These are phyloP conservation scores for Plectosphaerella sp. DNA, from an alignment of 2,329 filamentous ascomycete genomes.

Conservation along the genomic window DNA sequence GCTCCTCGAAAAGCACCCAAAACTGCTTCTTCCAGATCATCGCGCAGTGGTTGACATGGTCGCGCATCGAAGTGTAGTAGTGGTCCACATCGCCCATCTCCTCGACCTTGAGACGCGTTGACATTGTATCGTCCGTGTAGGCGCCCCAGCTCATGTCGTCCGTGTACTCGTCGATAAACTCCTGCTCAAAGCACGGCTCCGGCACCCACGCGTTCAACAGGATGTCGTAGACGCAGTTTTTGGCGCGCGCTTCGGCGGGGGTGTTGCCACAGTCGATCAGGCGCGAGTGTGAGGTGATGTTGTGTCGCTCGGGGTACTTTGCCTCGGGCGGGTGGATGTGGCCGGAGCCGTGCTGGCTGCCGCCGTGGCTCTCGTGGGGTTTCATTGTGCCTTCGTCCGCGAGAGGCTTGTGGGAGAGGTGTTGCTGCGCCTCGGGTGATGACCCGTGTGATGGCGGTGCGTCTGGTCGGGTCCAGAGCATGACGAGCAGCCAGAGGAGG, in stretches of 20 bases:
- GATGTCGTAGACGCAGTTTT: slow-evolving; percentile 17
- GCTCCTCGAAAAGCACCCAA: slow-evolving; percentile 16
- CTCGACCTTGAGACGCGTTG: slow-evolving; percentile 11
- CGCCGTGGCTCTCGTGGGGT: not conserved
- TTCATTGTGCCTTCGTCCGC: not conserved
- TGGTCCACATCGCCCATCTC: slow-evolving; percentile 15
- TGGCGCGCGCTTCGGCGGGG: slow-evolving; percentile 9
- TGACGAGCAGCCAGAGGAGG: slow-evolving; percentile 14
- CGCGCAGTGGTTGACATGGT: slow-evolving; percentile 21
- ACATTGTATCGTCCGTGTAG: slow-evolving; percentile 16
- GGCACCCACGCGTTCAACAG: slow-evolving; percentile 20
- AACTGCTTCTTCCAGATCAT: slow-evolving; percentile 21
- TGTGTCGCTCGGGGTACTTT: slow-evolving; percentile 6
- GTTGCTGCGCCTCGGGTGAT: not conserved
- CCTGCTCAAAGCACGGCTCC: slow-evolving; percentile 13
- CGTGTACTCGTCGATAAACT: slow-evolving; percentile 17
- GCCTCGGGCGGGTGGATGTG: not conserved
- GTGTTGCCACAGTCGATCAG: slow-evolving; percentile 15
- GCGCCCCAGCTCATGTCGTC: slow-evolving; percentile 18
- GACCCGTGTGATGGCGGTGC: not conserved
- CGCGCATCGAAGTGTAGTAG: slow-evolving; percentile 17
- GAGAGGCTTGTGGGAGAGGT: not conserved
- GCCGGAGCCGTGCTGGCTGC: not conserved
- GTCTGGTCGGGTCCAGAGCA: slow-evolving; percentile 9
- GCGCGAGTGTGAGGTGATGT: slow-evolving; percentile 12